A percentile compares a stretch with the other conserved stretches of the same genome.
Conservation (phyloP, 352 stramenopile species). For the Pythium guiyangense region DNA sequence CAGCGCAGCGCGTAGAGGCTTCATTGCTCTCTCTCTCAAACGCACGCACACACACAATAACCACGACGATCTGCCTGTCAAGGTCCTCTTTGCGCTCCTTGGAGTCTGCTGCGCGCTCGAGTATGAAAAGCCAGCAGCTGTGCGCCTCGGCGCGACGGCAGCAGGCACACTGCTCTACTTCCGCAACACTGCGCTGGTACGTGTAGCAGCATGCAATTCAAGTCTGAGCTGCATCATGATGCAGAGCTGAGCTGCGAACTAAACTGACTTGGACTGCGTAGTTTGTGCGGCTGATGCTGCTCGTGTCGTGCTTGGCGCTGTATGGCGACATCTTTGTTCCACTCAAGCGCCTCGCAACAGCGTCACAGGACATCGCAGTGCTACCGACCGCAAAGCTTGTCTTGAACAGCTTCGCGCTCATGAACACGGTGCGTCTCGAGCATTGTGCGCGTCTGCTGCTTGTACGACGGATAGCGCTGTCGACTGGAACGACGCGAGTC, state of each 20-base stretch:
- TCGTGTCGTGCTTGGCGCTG: slow-evolving; percentile 44
- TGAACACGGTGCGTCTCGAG: slow-evolving; percentile 23
- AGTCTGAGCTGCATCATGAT: no score
- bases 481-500: not conserved
- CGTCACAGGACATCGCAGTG: slow-evolving; percentile 2
- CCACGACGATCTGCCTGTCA: no score
- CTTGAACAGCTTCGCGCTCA: slow-evolving; percentile 36
- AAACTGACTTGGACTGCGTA: slow-evolving; percentile 11
- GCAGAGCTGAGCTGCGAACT: not conserved
- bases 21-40: not conserved
- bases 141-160: slow-evolving; percentile 28
- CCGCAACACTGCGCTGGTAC: slow-evolving; percentile 49
- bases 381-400: slow-evolving; percentile 19
- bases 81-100: slow-evolving; percentile 28
- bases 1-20: no score
- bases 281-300: slow-evolving; percentile 55
- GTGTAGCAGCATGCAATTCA: not conserved
- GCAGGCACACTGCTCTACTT: slow-evolving; percentile 51
- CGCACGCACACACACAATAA: not conserved
- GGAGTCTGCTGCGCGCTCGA: slow-evolving; percentile 26
- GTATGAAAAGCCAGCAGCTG: slow-evolving; percentile 51
- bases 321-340: slow-evolving; percentile 59
- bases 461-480: not conserved
- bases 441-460: not conserved
- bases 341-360: slow-evolving; percentile 17